Evolutionary conservation across 106 monocot genomes (phyloP).

Genomic region (Vanilla planifolia): DNA sequence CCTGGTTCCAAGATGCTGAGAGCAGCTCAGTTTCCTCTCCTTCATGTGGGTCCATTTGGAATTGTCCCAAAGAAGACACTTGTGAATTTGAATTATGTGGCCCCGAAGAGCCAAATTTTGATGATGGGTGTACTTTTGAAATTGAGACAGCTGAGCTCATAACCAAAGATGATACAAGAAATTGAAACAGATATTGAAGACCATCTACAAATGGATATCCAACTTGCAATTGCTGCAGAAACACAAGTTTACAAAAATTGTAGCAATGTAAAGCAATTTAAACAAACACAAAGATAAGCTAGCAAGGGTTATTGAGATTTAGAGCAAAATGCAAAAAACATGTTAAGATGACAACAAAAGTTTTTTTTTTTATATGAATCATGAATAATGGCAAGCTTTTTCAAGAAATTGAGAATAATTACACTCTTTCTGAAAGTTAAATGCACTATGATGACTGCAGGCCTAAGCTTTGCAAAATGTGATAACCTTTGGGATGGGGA

Average conservation of each 20-base stretch:
- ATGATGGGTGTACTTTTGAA: slow-evolving; percentile 15
- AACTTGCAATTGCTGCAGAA: slow-evolving; percentile 2
- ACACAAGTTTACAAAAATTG: neutral
- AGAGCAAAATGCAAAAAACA: no score
- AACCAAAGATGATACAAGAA: neutral
- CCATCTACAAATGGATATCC: neutral
- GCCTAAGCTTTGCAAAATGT: no score
- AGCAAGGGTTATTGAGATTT: no score
- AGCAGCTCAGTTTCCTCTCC: slow-evolving; percentile 46
- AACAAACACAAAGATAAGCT: no score
- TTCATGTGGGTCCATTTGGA: slow-evolving; percentile 30
- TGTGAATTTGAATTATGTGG: slow-evolving; percentile 23
- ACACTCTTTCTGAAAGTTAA: no score
- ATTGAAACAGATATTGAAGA: neutral
- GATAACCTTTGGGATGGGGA: no score
- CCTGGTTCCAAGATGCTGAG: slow-evolving; percentile 93
- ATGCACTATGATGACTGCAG: no score
- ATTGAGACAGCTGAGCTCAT: slow-evolving; percentile 60
- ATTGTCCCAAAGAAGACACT: slow-evolving; percentile 22
- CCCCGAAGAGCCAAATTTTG: slow-evolving; percentile 37
- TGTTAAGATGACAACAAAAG: no score
- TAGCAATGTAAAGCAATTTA: no score
- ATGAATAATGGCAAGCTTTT: no score
- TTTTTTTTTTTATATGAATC: no score
- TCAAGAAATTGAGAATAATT: no score